Conservation (phyloP, 176 grass and related monocot genomes). For the Secale cereale region DNA sequence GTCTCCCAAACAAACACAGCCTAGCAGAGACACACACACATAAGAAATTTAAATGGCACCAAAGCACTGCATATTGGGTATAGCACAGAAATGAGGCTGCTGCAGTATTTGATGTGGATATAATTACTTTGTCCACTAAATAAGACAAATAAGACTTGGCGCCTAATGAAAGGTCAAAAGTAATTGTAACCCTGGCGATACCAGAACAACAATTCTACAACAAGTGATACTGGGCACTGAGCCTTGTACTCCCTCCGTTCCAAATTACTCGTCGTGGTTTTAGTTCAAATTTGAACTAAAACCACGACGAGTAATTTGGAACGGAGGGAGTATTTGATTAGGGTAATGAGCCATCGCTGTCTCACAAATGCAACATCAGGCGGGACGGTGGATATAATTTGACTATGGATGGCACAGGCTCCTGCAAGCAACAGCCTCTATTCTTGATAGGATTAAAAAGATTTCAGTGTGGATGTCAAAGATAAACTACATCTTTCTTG, state of each 20-base stretch:
- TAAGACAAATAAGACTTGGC: not conserved
- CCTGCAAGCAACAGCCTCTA: not conserved
- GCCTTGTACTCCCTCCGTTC: no score
- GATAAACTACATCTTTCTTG: not conserved
- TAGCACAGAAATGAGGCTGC: not conserved
- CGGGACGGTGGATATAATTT: not conserved
- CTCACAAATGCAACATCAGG: not conserved
- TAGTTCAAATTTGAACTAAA: no score
- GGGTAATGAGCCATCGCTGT: not conserved
- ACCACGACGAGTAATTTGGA: no score
- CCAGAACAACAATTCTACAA: not conserved
- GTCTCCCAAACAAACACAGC: not conserved
- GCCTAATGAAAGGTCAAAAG: not conserved
- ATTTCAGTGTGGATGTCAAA: not conserved
- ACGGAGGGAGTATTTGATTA: no score
- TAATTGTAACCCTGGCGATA: not conserved
- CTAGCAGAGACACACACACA: not conserved
- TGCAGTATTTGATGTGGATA: not conserved
- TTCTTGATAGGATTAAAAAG: not conserved
- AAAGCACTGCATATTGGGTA: not conserved
- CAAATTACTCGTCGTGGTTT: no score
- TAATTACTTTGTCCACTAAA: slow-evolving; percentile 15
- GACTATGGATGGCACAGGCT: not conserved
- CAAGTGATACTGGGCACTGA: not conserved
- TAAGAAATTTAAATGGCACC: slow-evolving; percentile 4